Evolutionary conservation across 345 rosid genomes (phyloP).

Genomic region (Eucalyptus curtisii): DNA sequence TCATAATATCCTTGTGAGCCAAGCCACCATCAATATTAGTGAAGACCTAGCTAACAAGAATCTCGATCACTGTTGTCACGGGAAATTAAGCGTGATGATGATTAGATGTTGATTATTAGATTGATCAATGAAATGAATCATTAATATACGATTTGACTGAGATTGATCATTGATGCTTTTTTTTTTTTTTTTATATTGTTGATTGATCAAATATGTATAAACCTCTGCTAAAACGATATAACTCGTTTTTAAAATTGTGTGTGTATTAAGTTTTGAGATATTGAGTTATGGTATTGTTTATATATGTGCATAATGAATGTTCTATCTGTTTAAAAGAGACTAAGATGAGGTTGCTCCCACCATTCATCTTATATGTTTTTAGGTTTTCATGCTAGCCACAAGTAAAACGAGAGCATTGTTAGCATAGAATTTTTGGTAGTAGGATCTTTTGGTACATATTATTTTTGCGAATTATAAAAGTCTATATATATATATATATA

Average conservation of each 20-base stretch:
- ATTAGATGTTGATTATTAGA: too few relatives aligned
- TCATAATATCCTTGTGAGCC: background rate
- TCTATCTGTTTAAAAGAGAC: too few relatives aligned
- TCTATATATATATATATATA: too few relatives aligned
- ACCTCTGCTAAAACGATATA: background rate
- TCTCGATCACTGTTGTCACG: accelerated
- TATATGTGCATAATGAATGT: too few relatives aligned
- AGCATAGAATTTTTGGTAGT: background rate
- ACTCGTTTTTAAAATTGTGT: background rate
- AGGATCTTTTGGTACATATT: background rate
- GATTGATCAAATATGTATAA: too few relatives aligned
- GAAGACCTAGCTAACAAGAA: background rate
- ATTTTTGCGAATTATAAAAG: too few relatives aligned
- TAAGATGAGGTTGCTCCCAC: too few relatives aligned
- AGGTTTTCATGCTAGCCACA: background rate
- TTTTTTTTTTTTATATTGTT: too few relatives aligned
- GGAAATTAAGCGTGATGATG: background rate
- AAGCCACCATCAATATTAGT: background rate
- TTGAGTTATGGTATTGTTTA: background rate
- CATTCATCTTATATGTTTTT: background rate
- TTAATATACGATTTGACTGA: too few relatives aligned
- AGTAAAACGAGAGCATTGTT: accelerated
- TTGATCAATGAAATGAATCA: background rate
- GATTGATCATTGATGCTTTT: too few relatives aligned
- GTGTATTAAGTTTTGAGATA: background rate